Evolutionary conservation across 805 yeast species (phyloP), one percentile per base, ranked within the genome.

Genomic region (Saturnispora diversa): DNA sequence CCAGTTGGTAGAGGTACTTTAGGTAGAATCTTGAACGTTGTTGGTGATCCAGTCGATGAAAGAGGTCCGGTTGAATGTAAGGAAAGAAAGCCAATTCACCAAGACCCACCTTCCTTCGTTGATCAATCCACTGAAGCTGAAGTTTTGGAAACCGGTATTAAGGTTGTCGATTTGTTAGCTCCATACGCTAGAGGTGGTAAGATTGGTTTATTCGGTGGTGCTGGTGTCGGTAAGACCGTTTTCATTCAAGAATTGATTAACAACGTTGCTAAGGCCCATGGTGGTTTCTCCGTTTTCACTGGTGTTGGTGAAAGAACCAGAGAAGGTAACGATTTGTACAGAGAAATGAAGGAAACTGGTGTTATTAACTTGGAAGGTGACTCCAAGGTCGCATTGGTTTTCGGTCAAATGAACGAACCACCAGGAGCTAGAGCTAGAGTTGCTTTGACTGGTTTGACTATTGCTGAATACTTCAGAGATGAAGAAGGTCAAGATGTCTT

Each of bases 291-390:
- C 45, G 97, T 90, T 57, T 90, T 90, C 83, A 84, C 96, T 63
- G 98, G 98, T 87, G 98, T 90, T 72, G 98, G 98, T 81, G 98
- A 92, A 78, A 84, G 98, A 77, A 90, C 98, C 77, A 92, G 98
- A 84, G 98, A 90, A 78, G 98, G 98, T 86, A 92, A 90, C 80
- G 98, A 90, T 82, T 81, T 90, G 72, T 90, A 90, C 94, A 94
- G 96, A 80, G 98, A 92, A 77, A 92, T 92, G 98, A 86, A 81
- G 67, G 98, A 92, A 78, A 90, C 98, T 56, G 97, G 97, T 80
- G 97, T 92, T 74, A 92, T 92, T 73, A 87, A 92, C 84, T 79
- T 90, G 60, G 97, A 92, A 68, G 98, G 98, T 72, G 97, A 92
- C 60, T 92, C 98, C 64, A 92, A 92, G 83, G 98, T 92, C 74